These are phyloP conservation scores for Ascochyta koolunga DNA, from an alignment of 2,329 filamentous ascomycete species.

Conservation along the genomic window DNA sequence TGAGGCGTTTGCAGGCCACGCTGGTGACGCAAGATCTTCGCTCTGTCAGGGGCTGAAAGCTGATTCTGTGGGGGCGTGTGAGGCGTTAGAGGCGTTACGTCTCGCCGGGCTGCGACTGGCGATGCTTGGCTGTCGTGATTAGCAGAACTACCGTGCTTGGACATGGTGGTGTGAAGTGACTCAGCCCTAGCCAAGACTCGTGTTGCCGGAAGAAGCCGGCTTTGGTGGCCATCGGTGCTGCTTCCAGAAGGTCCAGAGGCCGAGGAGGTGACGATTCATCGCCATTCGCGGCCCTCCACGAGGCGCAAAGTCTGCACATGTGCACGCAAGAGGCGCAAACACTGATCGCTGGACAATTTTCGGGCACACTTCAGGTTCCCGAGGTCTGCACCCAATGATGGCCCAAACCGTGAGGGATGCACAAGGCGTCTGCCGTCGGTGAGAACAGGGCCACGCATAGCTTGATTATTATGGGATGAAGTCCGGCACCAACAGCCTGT, in stretches of 20 bases:
- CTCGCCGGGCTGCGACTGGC: conserved; percentile 25
- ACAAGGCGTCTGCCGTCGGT: conserved; percentile 15
- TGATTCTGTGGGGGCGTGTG: conserved; percentile 14
- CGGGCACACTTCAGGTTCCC: conserved; percentile 5
- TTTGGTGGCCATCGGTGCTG: conserved; percentile 1
- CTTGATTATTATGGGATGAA: conserved; percentile 17
- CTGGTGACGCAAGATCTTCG: conserved; percentile 24
- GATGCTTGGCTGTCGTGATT: conserved; percentile 20
- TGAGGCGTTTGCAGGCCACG: conserved; percentile 28
- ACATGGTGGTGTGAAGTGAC: conserved; percentile 27
- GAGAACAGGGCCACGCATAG: conserved; percentile 17
- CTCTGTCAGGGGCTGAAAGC: conserved; percentile 10
- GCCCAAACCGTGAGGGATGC: conserved; percentile 6
- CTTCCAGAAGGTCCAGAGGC: conserved; percentile 11
- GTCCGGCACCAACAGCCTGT: conserved; percentile 16
- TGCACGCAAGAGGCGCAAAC: conserved; percentile 17
- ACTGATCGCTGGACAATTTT: conserved; percentile 13
- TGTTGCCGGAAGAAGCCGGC: conserved; percentile 15
- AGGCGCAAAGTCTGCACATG: conserved; percentile 15
- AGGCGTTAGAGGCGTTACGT: too few relatives aligned
- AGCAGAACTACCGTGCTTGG: conserved; percentile 11
- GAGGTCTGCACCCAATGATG: conserved; percentile 5
- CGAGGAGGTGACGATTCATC: conserved; percentile 13
- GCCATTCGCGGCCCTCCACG: conserved; percentile 14
- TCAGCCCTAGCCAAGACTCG: conserved; percentile 25